Evolutionary conservation across 495 filamentous ascomycete genomes (phyloP), one percentile per base, ranked within the genome.

Genomic region (Aspergillus mulundensis): DNA sequence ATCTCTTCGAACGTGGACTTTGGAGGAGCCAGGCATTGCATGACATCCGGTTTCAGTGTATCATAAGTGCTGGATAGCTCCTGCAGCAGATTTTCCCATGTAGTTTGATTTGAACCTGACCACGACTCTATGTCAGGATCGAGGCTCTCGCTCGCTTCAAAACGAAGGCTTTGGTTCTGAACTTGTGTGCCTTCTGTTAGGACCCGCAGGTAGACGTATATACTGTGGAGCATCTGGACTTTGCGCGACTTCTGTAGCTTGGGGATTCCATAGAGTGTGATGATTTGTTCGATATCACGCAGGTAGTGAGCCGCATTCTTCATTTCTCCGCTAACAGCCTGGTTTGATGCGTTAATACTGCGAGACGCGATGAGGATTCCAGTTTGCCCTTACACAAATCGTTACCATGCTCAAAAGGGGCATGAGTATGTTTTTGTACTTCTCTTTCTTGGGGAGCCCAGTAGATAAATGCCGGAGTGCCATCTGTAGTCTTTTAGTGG

Each of bases 171-270:
- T 46, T 18, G 25, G 15, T 54, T 42, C 38, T 46, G 32, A 10
- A 46, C n/a, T 18, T 34, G 40, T 1, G 51, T 15, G 14, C 51
- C 23, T 18, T 54, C 46, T 5, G 56, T 62, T 38, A 62, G 39
- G 10, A 58, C 56, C 1, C 60, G 52, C n/a, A 59, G 56, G 12
- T 59, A 59, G 30, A 59, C 47, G 32, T 58, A 59, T 12, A 62
- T 62, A 42, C 56, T 52, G 42, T 58, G 56, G 5, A 62, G 56
- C 60, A 62, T 62, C 21, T 53, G 53, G 8, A 62, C 56, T 53
- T 62, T 62, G 12, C 46, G 42, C 24, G 60, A 62, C 19, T 54
- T 54, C 15, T 39, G 52, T 25, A 16, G 1, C 38, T 54, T 54
- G n/a, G 52, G 41, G 19, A 54, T 46, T 5, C 52, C 52, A 28